Percentiles rank a stretch among this genome's conserved stretches.
phyloP scores from a whole-genome alignment of 352 stramenopile genomes.

The Peronospora tabacina region DNA sequence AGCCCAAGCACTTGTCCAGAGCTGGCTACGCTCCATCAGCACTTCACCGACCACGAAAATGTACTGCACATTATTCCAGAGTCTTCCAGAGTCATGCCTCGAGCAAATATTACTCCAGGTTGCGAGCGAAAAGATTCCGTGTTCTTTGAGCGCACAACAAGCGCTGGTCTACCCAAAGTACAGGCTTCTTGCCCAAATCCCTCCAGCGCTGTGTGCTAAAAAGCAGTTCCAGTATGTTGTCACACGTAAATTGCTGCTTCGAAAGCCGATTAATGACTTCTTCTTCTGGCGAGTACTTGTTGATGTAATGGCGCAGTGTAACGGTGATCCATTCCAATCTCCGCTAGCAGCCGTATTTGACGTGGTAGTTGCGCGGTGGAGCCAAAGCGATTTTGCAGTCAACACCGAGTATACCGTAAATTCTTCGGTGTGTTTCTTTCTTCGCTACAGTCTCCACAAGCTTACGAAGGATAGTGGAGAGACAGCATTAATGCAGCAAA shows the following conservation, averaged over 20 bases:
- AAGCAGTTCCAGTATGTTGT: conserved; percentile 63
- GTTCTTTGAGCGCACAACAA: conserved; percentile 7
- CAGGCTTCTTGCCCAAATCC: conserved; percentile 38
- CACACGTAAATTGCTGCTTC: conserved; percentile 52
- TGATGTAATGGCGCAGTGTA: conserved; percentile 27
- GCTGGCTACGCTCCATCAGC: conserved; percentile 36
- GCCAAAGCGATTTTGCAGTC: conserved; percentile 41
- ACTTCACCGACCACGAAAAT: conserved; percentile 2
- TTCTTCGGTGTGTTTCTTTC: conserved; percentile 52
- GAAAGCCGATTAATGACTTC: conserved; percentile 37
- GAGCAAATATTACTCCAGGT: conserved; percentile 47
- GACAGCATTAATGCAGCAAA: conserved; percentile 24
- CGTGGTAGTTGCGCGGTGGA: conserved; percentile 49
- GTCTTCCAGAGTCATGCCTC: conserved; percentile 40
- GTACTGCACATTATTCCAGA: conserved; percentile 34
- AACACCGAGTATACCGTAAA: conserved; percentile 50
- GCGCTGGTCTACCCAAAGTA: conserved; percentile 38
- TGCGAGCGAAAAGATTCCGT: conserved; percentile 14
- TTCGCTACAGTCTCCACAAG: conserved; percentile 44
- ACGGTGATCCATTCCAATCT: conserved; percentile 8
- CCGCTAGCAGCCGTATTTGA: conserved; percentile 49
- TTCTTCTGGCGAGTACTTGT: conserved; percentile 45
- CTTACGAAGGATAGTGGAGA: conserved; percentile 16
- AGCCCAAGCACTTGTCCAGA: conserved; percentile 33
- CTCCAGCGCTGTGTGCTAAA: conserved; percentile 26